phyloP scores from a whole-genome alignment of 2,329 filamentous ascomycete genomes.

The Trichophyton mentagrophytes region DNA sequence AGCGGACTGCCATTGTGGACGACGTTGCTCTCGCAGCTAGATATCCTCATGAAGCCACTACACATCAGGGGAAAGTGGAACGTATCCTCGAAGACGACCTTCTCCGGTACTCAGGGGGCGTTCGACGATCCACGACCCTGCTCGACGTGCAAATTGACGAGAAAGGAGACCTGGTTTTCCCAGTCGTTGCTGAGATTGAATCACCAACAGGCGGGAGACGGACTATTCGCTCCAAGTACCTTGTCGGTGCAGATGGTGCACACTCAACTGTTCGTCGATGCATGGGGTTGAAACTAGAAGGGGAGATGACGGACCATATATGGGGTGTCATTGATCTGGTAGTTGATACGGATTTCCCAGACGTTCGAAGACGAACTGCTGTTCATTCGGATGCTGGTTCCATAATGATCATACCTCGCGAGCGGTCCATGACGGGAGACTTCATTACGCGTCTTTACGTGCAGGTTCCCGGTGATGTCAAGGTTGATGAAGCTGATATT shows the following conservation, averaged over 20 bases:
- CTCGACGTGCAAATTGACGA: slow-evolving; percentile 47
- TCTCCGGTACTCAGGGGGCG: slow-evolving; percentile 42
- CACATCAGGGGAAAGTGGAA: slow-evolving; percentile 62
- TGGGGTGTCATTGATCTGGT: slow-evolving; percentile 69
- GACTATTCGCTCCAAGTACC: slow-evolving; percentile 51
- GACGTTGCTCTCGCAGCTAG: slow-evolving; percentile 10
- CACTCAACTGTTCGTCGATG: slow-evolving; percentile 52
- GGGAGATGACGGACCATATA: slow-evolving; percentile 57
- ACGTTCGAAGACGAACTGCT: slow-evolving; percentile 68
- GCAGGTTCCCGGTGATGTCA: slow-evolving; percentile 26
- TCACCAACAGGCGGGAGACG: slow-evolving; percentile 16
- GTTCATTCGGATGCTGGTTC: slow-evolving; percentile 63
- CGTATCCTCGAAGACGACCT: slow-evolving; percentile 56
- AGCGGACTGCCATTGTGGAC: slow-evolving; percentile 8
- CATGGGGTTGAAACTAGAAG: slow-evolving; percentile 41
- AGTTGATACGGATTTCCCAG: slow-evolving; percentile 59
- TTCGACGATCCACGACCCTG: slow-evolving; percentile 56
- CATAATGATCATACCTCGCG: slow-evolving; percentile 67
- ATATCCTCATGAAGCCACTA: slow-evolving; percentile 56
- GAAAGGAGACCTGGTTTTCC: slow-evolving; percentile 29
- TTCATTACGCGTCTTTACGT: slow-evolving; percentile 58
- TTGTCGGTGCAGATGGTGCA: slow-evolving; percentile 60
- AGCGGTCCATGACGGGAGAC: slow-evolving; percentile 47
- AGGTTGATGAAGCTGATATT: slow-evolving; percentile 17
- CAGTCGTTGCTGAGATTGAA: slow-evolving; percentile 25